Evolutionary conservation across 192 early-diverging fungal species (phyloP).

Genomic region (Backusella luteola): DNA sequence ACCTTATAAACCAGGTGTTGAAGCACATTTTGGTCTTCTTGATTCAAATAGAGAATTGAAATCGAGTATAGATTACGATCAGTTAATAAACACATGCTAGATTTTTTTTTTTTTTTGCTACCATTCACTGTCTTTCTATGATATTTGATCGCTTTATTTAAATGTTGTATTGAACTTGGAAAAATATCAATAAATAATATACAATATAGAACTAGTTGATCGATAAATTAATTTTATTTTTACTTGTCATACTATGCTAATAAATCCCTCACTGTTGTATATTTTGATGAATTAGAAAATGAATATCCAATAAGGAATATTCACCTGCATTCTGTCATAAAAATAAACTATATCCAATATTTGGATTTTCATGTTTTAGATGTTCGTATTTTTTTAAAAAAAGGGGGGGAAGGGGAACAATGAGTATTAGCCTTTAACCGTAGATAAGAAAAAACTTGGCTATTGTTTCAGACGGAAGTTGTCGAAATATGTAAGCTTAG

Average conservation of each 20-base stretch:
- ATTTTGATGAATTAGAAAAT: neutral
- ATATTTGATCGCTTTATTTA: neutral
- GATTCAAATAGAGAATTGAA: conserved; percentile 14
- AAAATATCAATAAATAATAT: neutral
- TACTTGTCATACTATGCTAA: too few relatives aligned
- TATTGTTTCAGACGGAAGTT: neutral
- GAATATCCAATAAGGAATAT: neutral
- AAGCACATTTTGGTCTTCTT: conserved; percentile 26
- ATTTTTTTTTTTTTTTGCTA: neutral
- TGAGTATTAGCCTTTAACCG: neutral
- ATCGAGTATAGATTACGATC: neutral
- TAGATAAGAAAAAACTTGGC: neutral
- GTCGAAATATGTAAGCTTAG: neutral
- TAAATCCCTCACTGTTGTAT: neutral
- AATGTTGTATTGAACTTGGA: neutral
- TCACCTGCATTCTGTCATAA: neutral
- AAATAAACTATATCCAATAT: neutral
- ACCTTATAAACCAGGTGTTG: conserved; percentile 52
- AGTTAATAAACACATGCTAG: neutral
- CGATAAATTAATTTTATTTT: neutral
- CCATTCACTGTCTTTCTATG: neutral
- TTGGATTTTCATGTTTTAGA: neutral
- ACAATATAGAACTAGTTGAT: neutral
- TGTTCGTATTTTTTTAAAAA: neutral
- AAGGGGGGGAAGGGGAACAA: neutral